Percentiles rank a stretch among this genome's conserved stretches.
Conservation (phyloP, 257 asterid genomes). For the Solanum clarkiae region DNA sequence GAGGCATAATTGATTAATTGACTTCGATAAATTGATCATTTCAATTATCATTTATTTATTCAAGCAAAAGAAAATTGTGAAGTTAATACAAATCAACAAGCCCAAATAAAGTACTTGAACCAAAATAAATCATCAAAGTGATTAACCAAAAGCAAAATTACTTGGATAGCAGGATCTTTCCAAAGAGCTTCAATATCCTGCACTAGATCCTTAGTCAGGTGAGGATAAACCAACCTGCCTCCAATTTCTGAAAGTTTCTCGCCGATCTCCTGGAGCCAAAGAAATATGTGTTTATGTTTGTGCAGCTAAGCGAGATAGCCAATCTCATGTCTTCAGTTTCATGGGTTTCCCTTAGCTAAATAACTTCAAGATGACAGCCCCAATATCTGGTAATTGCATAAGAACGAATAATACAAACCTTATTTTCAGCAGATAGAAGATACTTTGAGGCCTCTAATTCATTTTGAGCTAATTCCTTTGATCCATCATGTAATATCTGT, state of each 20-base stretch:
- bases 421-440: slow-evolving; percentile 51
- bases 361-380: background rate
- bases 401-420: slow-evolving; percentile 38
- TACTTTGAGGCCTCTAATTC: slow-evolving; percentile 54
- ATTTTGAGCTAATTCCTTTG: slow-evolving; percentile 72
- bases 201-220: slow-evolving; percentile 61
- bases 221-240: slow-evolving; percentile 68
- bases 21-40: background rate
- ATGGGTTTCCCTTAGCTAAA: background rate
- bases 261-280: slow-evolving; percentile 58
- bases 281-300: background rate
- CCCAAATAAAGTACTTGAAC: background rate
- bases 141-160: slow-evolving; percentile 7
- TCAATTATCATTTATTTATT: background rate
- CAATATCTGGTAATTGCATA: background rate
- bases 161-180: slow-evolving; percentile 93
- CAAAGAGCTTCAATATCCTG: slow-evolving; percentile 70
- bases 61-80: background rate
- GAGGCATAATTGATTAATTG: background rate
- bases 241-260: slow-evolving; percentile 86
- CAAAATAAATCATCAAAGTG: background rate
- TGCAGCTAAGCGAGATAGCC: background rate
- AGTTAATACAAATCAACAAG: background rate
- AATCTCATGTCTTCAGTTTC: background rate
- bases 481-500: slow-evolving; percentile 84